Conservation (phyloP, 2,329 filamentous ascomycete genomes). For the Sarocladium oryzae region DNA sequence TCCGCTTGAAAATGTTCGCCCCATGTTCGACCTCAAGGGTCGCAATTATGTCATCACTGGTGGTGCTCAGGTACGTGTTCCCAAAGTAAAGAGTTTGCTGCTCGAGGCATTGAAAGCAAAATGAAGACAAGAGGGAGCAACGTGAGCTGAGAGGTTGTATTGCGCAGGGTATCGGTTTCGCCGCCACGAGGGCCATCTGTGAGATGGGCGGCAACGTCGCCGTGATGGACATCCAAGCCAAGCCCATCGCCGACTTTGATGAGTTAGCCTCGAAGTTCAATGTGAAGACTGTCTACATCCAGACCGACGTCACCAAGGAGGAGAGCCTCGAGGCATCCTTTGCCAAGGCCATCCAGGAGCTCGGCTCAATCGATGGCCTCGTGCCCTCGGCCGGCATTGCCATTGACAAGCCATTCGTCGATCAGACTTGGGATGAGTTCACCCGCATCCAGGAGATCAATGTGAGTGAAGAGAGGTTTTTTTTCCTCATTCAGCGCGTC, state of each 20-base stretch:
- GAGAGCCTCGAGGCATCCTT: conserved; percentile 21
- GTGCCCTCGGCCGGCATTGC: conserved; percentile 32
- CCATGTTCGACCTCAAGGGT: not conserved
- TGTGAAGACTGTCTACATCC: conserved; percentile 21
- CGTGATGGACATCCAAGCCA: conserved; percentile 26
- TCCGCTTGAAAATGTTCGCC: not conserved
- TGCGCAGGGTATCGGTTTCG: conserved; percentile 33
- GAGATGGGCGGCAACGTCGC: conserved; percentile 35
- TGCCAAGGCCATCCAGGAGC: conserved; percentile 16
- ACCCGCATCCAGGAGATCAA: conserved; percentile 34
- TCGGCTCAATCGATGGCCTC: conserved; percentile 23
- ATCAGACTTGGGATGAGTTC: conserved; percentile 36
- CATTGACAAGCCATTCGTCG: conserved; percentile 36
- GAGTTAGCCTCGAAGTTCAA: conserved; percentile 14
- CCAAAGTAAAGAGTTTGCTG: too few species aligned
- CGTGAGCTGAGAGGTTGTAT: not conserved
- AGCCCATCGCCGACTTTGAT: conserved; percentile 19
- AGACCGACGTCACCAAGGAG: conserved; percentile 25
- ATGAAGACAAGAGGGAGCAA: not conserved
- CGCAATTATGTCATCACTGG: conserved; percentile 7
- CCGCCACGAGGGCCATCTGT: conserved; percentile 28
- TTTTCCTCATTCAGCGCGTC: too few species aligned
- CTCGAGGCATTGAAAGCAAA: too few species aligned
- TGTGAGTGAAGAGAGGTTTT: conserved; percentile 26
- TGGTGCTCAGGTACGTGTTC: not conserved